A percentile compares a stretch with the other conserved stretches of the same genome.
These are phyloP conservation scores for Zangia roseola DNA, from an alignment of 768 basidiomycete species.

Conservation along the genomic window DNA sequence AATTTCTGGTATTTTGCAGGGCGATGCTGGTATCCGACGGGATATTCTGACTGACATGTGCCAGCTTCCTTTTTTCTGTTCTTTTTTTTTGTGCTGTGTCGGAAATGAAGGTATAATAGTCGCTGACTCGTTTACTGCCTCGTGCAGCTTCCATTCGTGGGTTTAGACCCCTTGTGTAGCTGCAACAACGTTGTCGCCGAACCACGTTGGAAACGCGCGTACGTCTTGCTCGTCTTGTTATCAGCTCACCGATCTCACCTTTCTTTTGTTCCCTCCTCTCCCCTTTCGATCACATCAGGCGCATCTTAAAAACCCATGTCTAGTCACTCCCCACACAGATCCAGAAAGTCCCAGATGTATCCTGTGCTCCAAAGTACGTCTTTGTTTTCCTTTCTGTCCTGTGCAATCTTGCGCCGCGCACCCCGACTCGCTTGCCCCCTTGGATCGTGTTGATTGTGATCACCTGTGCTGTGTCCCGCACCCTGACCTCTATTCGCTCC, in stretches of 20 bases:
- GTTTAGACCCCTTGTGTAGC: constrained; percentile 32
- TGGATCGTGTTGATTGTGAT: too few species aligned
- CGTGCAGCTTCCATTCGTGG: constrained; percentile 54
- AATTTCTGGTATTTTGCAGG: too few species aligned
- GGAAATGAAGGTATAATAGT: constrained; percentile 3
- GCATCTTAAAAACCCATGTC: constrained; percentile 45
- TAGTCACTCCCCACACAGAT: constrained; percentile 57
- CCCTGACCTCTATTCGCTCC: too few species aligned
- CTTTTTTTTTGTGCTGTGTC: background rate
- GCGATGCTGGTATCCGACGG: too few species aligned
- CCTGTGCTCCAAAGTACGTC: constrained; percentile 48
- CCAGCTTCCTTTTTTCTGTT: background rate
- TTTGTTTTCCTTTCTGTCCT: constrained; percentile 4
- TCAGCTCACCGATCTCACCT: constrained; percentile 34
- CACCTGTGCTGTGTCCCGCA: too few species aligned
- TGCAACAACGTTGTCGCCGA: constrained; percentile 38
- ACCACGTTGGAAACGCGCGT: constrained; percentile 72
- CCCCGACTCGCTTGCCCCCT: too few species aligned
- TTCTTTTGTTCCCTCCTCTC: constrained; percentile 30
- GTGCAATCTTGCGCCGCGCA: too few species aligned
- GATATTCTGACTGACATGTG: too few species aligned
- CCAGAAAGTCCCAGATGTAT: constrained; percentile 51
- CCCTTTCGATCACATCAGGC: too few species aligned
- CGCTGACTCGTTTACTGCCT: constrained; percentile 26
- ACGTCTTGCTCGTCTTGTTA: constrained; percentile 24